Evolutionary conservation across 257 asterid species (phyloP).

Genomic region (Avicennia marina): DNA sequence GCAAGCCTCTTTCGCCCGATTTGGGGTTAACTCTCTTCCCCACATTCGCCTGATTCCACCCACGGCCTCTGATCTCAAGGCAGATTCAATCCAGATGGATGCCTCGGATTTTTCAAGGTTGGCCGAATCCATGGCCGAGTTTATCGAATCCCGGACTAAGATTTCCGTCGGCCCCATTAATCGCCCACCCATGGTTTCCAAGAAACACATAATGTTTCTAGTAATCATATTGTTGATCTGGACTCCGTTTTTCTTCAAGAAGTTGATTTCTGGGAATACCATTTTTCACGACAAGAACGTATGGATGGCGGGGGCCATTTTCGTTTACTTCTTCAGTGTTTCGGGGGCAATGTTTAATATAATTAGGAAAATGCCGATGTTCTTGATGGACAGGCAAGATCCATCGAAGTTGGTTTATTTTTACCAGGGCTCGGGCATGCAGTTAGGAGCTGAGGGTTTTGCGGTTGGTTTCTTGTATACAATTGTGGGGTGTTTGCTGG

Average conservation of each 20-base stretch:
- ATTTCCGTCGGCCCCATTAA: slow-evolving; percentile 51
- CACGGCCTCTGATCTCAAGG: slow-evolving; percentile 43
- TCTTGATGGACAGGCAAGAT: slow-evolving; percentile 64
- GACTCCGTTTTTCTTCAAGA: slow-evolving; percentile 62
- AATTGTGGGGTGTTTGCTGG: slow-evolving; percentile 74
- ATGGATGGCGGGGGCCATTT: slow-evolving; percentile 82
- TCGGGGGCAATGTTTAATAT: slow-evolving; percentile 90
- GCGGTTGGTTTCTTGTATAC: slow-evolving; percentile 77
- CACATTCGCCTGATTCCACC: slow-evolving; percentile 73
- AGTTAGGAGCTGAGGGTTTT: slow-evolving; percentile 90
- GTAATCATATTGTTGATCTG: slow-evolving; percentile 35
- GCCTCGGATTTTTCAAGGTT: slow-evolving; percentile 52
- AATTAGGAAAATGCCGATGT: slow-evolving; percentile 91
- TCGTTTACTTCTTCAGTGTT: slow-evolving; percentile 90
- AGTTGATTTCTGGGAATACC: slow-evolving; percentile 54
- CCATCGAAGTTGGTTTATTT: slow-evolving; percentile 65
- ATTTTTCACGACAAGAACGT: slow-evolving; percentile 55
- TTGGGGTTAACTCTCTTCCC: slow-evolving; percentile 69
- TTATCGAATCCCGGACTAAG: slow-evolving; percentile 45
- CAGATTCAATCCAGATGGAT: slow-evolving; percentile 69
- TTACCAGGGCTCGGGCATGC: slow-evolving; percentile 92
- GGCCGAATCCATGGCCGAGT: slow-evolving; percentile 87
- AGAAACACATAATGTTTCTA: slow-evolving; percentile 42
- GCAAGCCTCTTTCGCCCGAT: slow-evolving; percentile 50
- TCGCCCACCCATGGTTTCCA: slow-evolving; percentile 66